These are phyloP conservation scores for Dipteronia dyeriana DNA, from an alignment of 345 rosid genomes.

Conservation along the genomic window DNA sequence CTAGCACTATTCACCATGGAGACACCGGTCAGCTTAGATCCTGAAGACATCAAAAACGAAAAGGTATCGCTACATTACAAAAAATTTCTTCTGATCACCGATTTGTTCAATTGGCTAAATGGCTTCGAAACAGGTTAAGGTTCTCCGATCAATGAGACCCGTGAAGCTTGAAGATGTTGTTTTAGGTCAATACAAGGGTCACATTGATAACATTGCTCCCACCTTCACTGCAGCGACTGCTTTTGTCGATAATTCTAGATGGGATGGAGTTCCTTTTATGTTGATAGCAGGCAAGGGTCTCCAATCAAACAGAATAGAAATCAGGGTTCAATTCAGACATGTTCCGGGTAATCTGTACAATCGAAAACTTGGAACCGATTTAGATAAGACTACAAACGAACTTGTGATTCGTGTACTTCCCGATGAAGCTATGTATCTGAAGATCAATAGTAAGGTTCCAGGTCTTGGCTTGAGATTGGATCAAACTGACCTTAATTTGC, in stretches of 20 bases:
- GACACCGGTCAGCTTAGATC: slow-evolving; percentile 58
- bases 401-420: slow-evolving; percentile 56
- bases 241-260: slow-evolving; percentile 47
- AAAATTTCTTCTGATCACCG: too few relatives aligned
- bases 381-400: slow-evolving; percentile 48
- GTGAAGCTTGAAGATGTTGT: slow-evolving; percentile 44
- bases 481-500: slow-evolving; percentile 50
- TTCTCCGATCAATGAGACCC: slow-evolving; percentile 47
- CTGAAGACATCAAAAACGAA: slow-evolving; percentile 54
- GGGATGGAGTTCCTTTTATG: slow-evolving; percentile 67
- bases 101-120: not conserved
- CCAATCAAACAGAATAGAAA: slow-evolving; percentile 55
- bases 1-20: slow-evolving; percentile 60
- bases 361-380: slow-evolving; percentile 38
- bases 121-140: slow-evolving; percentile 43
- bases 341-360: slow-evolving; percentile 56
- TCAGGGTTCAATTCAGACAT: slow-evolving; percentile 55
- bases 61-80: slow-evolving; percentile 29
- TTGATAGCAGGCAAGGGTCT: slow-evolving; percentile 58
- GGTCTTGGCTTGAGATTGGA: slow-evolving; percentile 56
- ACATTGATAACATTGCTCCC: slow-evolving; percentile 40
- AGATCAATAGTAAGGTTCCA: slow-evolving; percentile 60
- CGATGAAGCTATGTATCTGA: slow-evolving; percentile 55
- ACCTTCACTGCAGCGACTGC: slow-evolving; percentile 58
- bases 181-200: slow-evolving; percentile 49